Evolutionary conservation across 2,329 filamentous ascomycete species (phyloP), one percentile per base, ranked within the genome.

Genomic region (Paramyrothecium sp.): DNA sequence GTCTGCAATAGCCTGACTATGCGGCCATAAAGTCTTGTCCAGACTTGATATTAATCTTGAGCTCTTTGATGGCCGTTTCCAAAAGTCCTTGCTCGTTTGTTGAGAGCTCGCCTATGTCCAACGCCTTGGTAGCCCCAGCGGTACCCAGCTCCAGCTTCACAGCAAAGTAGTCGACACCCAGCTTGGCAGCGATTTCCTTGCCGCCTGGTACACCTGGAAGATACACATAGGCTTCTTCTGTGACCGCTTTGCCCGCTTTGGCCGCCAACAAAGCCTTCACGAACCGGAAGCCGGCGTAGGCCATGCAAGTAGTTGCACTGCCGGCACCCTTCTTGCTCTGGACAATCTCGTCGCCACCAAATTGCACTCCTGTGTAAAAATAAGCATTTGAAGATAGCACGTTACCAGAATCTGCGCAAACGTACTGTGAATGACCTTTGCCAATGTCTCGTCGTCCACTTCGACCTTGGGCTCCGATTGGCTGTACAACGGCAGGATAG

Each of bases 221-320:
- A 87, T 89, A 62, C 86, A 88, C 82, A 33, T 56, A 62, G 7
- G 51, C 48, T n/a, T 91, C 89, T 63, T 90, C 76, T 67, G 91
- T 83, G 68, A 86, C 86, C 79, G 87, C 88, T 78, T 89, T 79
- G 66, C 89, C 89, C 74, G 89, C 84, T 50, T 86, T 81, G 63
- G 88, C 89, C 77, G 86, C 87, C 74, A 91, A 84, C 66, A 91
- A 80, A 63, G 84, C 87, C 81, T 91, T 88, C 60, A 89, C 86
- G 57, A 72, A 60, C 50, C 71, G 67, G 53, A 70, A 72, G 65
- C 88, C 89, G 61, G 89, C 59, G 30, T 62, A 91, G 65, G 90
- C 90, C 90, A 93, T 93, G 76, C 89, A 92, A 65, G 93, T 87
- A 60, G 90, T 94, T 68, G 90, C 90, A 62, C 89, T 92, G 65